Conservation (phyloP, 148 eudicot species). For the Pharnaceum exiguum region DNA sequence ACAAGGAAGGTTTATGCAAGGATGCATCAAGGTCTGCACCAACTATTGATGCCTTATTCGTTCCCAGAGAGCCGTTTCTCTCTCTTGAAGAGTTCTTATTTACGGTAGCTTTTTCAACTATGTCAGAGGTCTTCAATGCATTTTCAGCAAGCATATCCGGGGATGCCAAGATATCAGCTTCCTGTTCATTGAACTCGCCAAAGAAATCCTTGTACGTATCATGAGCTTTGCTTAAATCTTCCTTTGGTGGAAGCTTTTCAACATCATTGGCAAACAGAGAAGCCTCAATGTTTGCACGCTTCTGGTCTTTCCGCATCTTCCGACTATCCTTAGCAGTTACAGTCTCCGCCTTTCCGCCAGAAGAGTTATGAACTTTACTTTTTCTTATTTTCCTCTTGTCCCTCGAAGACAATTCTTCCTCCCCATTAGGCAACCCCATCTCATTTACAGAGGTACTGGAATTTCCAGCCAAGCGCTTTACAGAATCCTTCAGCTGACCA, state of each 20-base stretch:
- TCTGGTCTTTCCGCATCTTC: slow-evolving; percentile 26
- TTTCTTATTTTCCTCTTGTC: slow-evolving; percentile 47
- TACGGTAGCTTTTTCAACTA: slow-evolving; percentile 32
- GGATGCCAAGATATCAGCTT: slow-evolving; percentile 46
- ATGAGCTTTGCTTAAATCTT: slow-evolving; percentile 32
- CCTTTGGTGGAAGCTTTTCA: slow-evolving; percentile 27
- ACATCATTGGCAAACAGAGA: slow-evolving; percentile 26
- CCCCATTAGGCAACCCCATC: slow-evolving; percentile 26
- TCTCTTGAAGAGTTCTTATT: slow-evolving; percentile 28
- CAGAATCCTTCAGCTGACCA: slow-evolving; percentile 22
- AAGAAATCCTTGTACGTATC: slow-evolving; percentile 80
- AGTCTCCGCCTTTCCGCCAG: slow-evolving; percentile 20
- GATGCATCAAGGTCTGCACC: slow-evolving; percentile 26
- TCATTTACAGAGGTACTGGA: slow-evolving; percentile 27
- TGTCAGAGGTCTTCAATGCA: slow-evolving; percentile 30
- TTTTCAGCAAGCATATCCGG: slow-evolving; percentile 38
- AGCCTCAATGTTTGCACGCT: slow-evolving; percentile 12
- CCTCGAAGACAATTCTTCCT: slow-evolving; percentile 34
- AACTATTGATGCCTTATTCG: slow-evolving; percentile 23
- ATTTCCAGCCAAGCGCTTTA: slow-evolving; percentile 27
- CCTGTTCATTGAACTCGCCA: slow-evolving; percentile 77
- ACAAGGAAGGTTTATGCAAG: slow-evolving; percentile 24
- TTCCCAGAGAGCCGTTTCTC: slow-evolving; percentile 31
- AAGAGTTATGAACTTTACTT: slow-evolving; percentile 26
- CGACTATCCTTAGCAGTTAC: slow-evolving; percentile 32